Evolutionary conservation across 345 rosid genomes (phyloP).

Genomic region (Citrus sinensis): DVS_A1.0 CM039161.1:6867001-6867500

Average conservation of each 20-base stretch:
- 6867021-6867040: neutral
- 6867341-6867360: neutral
- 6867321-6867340: neutral
- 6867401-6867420: neutral
- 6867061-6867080: neutral
- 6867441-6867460: constrained; percentile 7
- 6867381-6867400: no score
- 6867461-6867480: constrained; percentile 69
- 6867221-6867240: neutral
- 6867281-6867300: neutral
- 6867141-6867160: neutral
- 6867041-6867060: neutral
- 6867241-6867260: neutral
- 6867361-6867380: no score
- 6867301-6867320: neutral
- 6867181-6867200: neutral
- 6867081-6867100: neutral
- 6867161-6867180: neutral
- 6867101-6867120: neutral
- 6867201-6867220: neutral
- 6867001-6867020: neutral
- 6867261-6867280: neutral
- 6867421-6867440: neutral
- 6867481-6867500: constrained; percentile 77
- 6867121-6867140: neutral